These are phyloP conservation scores for Vaccinium corymbosum DNA, from an alignment of 148 eudicot species.

Conservation along the genomic window DNA sequence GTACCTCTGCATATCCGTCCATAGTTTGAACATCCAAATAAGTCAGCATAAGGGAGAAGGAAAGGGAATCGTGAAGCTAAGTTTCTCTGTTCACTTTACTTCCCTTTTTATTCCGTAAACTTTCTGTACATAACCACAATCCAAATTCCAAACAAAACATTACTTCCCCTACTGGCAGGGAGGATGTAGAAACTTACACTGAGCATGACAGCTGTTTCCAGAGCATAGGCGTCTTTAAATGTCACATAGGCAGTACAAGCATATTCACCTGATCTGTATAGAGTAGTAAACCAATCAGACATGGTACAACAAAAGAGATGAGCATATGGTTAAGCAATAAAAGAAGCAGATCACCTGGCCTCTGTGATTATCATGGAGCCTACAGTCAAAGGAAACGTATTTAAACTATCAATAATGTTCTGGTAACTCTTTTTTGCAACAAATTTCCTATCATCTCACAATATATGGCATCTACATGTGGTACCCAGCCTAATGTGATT, in stretches of 20 bases:
- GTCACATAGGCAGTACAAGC: conserved; percentile 65
- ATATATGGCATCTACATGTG: background rate
- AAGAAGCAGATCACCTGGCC: background rate
- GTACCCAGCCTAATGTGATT: background rate
- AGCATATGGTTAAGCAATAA: background rate
- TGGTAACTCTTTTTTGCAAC: background rate
- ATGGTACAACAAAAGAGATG: background rate
- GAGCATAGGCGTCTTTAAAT: conserved; percentile 63
- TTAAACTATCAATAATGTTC: background rate
- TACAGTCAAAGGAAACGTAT: background rate
- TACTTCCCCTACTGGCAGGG: background rate
- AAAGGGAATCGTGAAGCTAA: background rate
- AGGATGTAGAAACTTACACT: conserved; percentile 43
- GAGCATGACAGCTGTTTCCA: conserved; percentile 75
- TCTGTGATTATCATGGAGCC: background rate
- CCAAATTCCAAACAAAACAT: background rate
- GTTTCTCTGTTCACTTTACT: background rate
- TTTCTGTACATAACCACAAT: background rate
- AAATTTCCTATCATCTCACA: background rate
- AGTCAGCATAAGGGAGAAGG: background rate
- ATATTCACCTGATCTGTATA: conserved; percentile 53
- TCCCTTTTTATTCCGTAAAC: background rate
- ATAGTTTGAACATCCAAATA: too few species aligned
- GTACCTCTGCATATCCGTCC: too few species aligned
- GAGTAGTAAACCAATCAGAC: conserved; percentile 7